Evolutionary conservation across 176 grass and related monocot species (phyloP).

Genomic region (Oryza coarctata): DNA sequence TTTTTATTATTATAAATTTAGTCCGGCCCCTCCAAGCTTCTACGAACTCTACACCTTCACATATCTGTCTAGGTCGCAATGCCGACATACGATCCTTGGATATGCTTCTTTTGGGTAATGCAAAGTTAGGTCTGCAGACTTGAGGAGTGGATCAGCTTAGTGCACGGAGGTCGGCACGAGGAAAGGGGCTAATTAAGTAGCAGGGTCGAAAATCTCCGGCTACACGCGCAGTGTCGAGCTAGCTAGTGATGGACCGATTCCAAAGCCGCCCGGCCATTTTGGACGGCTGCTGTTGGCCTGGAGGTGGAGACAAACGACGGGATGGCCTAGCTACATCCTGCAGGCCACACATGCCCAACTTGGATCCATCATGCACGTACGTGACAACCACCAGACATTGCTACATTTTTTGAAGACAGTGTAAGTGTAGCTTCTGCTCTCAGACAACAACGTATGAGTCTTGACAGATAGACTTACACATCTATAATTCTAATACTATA

Average conservation of each 20-base stretch:
- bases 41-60: no score
- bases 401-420: no score
- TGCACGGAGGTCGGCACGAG: neutral
- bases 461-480: no score
- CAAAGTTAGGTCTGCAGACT: neutral
- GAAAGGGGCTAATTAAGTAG: neutral
- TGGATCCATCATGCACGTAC: neutral
- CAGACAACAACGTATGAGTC: no score
- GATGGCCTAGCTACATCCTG: neutral
- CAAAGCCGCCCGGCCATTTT: conserved; percentile 19
- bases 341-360: neutral
- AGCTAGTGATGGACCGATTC: neutral
- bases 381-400: no score
- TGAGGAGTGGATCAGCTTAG: no score
- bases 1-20: no score
- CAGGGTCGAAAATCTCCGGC: neutral
- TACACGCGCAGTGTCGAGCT: neutral
- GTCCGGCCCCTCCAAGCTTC: no score
- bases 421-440: no score
- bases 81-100: no score
- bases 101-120: neutral
- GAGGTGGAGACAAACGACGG: neutral
- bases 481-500: no score
- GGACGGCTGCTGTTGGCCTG: neutral
- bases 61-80: no score